phyloP scores from a whole-genome alignment of 331 rosid species.

The Quercus phellos region DNA sequence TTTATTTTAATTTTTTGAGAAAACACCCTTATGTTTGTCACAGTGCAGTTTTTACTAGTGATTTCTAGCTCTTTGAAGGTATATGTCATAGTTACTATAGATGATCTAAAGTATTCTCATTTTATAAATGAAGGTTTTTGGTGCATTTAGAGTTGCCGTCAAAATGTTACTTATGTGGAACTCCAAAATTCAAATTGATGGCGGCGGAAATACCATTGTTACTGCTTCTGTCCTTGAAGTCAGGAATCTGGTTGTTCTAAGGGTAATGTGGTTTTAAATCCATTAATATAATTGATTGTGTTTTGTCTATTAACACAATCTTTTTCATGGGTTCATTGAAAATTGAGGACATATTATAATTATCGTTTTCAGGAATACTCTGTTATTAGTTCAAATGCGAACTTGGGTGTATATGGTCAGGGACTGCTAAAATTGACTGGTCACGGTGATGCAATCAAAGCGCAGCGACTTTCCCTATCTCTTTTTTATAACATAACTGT shows the following conservation, averaged over 20 bases:
- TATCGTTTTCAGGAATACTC: constrained; percentile 74
- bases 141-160: constrained; percentile 94
- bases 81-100: background rate
- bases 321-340: constrained; percentile 21
- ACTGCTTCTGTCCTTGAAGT: constrained; percentile 94
- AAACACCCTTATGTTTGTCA: background rate
- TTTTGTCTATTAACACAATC: constrained; percentile 9
- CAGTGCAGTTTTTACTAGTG: background rate
- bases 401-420: constrained; percentile 96
- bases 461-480: constrained; percentile 92
- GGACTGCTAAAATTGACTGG: constrained; percentile 87
- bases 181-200: constrained; percentile 76
- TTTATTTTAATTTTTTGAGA: background rate
- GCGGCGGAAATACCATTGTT: constrained; percentile 72
- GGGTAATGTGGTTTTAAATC: constrained; percentile 48
- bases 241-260: constrained; percentile 88
- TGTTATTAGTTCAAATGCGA: constrained; percentile 72
- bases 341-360: constrained; percentile 20
- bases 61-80: background rate
- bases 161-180: constrained; percentile 98
- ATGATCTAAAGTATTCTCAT: constrained; percentile 24
- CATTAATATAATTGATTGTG: constrained; percentile 16
- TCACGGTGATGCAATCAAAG: constrained; percentile 85
- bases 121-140: constrained; percentile 72
- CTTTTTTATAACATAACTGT: constrained; percentile 98